Evolutionary conservation across 768 basidiomycete genomes (phyloP).

Genomic region (Suillus bovinus): DNA sequence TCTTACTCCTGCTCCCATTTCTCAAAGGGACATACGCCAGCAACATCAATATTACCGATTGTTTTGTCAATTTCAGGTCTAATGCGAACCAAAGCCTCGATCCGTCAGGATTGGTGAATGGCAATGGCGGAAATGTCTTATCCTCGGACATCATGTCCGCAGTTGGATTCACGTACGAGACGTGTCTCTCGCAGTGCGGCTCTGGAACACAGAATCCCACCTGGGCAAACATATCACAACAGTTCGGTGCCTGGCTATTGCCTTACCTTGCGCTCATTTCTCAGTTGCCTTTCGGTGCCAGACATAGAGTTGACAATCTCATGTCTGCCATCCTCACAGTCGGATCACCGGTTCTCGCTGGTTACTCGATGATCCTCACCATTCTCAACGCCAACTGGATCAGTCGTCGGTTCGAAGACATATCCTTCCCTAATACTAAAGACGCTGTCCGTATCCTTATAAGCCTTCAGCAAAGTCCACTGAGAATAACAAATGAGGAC

Average conservation of each 20-base stretch:
- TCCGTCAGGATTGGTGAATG: slow-evolving; percentile 6
- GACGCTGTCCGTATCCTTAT: slow-evolving; percentile 36
- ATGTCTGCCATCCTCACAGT: slow-evolving; percentile 44
- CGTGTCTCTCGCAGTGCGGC: slow-evolving; percentile 17
- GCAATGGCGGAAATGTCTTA: not conserved
- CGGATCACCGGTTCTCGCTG: slow-evolving; percentile 47
- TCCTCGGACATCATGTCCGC: slow-evolving; percentile 6
- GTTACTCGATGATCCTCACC: slow-evolving; percentile 47
- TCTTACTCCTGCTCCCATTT: not conserved
- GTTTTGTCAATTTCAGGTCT: slow-evolving; percentile 12
- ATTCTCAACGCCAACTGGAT: slow-evolving; percentile 47
- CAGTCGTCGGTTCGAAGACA: slow-evolving; percentile 30
- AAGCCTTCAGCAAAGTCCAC: slow-evolving; percentile 43
- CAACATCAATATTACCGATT: slow-evolving; percentile 13
- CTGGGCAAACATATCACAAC: slow-evolving; percentile 30
- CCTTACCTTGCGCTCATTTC: slow-evolving; percentile 53
- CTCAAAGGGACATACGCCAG: not conserved
- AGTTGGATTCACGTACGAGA: slow-evolving; percentile 13
- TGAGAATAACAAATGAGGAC: slow-evolving; percentile 30
- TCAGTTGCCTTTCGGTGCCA: slow-evolving; percentile 48
- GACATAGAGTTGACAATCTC: slow-evolving; percentile 41
- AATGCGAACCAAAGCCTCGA: not conserved
- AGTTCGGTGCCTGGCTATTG: slow-evolving; percentile 46
- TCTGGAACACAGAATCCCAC: slow-evolving; percentile 10
- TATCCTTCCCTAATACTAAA: slow-evolving; percentile 25